Conservation (phyloP, 164 flowering plant genomes). For the Buxus sempervirens region DNA sequence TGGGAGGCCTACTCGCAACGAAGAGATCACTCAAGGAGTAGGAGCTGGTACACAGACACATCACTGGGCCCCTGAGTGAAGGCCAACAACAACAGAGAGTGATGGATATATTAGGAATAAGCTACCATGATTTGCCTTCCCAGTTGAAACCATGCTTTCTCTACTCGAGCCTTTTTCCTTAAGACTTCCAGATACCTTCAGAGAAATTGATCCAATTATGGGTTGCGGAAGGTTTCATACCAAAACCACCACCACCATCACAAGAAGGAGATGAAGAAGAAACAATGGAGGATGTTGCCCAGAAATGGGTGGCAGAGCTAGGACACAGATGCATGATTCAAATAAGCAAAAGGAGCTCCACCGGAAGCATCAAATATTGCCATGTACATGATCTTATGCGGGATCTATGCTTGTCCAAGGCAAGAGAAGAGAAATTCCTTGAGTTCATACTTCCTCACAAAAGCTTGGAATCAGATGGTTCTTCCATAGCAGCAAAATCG, state of each 20-base stretch:
- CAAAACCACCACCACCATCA: neutral
- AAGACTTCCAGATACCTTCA: slow-evolving; percentile 15
- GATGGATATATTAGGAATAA: slow-evolving; percentile 16
- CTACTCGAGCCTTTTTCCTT: slow-evolving; percentile 25
- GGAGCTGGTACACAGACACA: slow-evolving; percentile 13
- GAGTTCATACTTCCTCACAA: no score
- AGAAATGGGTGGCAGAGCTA: slow-evolving; percentile 20
- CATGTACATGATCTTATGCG: slow-evolving; percentile 33
- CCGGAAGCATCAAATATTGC: slow-evolving; percentile 17
- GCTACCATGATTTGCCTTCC: slow-evolving; percentile 31
- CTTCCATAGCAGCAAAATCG: no score
- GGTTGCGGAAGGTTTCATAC: slow-evolving; percentile 35
- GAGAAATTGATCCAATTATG: slow-evolving; percentile 19
- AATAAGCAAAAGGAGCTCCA: neutral
- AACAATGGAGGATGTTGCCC: slow-evolving; percentile 26
- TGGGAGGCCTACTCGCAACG: slow-evolving; percentile 30
- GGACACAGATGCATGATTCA: slow-evolving; percentile 23
- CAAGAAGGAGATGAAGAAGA: no score
- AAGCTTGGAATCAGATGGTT: no score
- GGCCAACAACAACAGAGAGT: slow-evolving; percentile 8
- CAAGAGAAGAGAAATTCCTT: neutral
- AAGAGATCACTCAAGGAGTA: slow-evolving; percentile 22
- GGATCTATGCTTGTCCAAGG: neutral
- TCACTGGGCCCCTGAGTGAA: slow-evolving; percentile 9
- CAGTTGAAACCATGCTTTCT: slow-evolving; percentile 35